Conservation (phyloP, 2,329 filamentous ascomycete genomes). For the Dactylonectria macrodidyma region DNA sequence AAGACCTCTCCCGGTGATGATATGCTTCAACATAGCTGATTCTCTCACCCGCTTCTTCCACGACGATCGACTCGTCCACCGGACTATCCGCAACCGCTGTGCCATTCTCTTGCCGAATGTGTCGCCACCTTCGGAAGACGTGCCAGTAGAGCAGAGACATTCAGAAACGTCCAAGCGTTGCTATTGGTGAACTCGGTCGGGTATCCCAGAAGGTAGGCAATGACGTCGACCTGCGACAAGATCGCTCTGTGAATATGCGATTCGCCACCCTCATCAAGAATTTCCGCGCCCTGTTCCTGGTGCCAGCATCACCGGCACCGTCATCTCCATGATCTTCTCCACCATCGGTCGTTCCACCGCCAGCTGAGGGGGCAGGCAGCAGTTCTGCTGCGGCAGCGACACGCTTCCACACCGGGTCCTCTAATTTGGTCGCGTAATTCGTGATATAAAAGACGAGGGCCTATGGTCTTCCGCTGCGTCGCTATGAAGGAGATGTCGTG, state of each 20-base stretch:
- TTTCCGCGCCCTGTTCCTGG: too few relatives aligned
- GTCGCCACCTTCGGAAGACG: too few relatives aligned
- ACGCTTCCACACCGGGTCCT: conserved; percentile 26
- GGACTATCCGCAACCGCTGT: too few relatives aligned
- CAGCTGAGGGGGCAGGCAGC: neutral
- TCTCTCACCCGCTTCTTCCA: neutral
- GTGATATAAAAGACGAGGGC: conserved; percentile 21
- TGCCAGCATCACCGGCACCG: too few relatives aligned
- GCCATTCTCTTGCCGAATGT: too few relatives aligned
- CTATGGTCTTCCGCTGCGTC: conserved; percentile 18
- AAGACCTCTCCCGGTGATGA: neutral
- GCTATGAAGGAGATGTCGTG: conserved; percentile 3
- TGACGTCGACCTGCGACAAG: too few relatives aligned
- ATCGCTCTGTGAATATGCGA: too few relatives aligned
- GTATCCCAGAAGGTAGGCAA: too few relatives aligned
- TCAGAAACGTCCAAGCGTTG: too few relatives aligned
- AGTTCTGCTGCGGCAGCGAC: neutral
- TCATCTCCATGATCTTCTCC: neutral
- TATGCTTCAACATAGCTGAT: neutral
- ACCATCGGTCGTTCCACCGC: neutral
- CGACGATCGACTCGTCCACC: neutral
- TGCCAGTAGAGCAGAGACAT: too few relatives aligned
- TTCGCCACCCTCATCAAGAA: too few relatives aligned
- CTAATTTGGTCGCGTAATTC: conserved; percentile 30
- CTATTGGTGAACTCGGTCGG: too few relatives aligned